Percentiles rank a stretch among this genome's conserved stretches.
Evolutionary conservation across 73 alveolate species (phyloP).

Genomic region (Paramecium sonneborni): DNA sequence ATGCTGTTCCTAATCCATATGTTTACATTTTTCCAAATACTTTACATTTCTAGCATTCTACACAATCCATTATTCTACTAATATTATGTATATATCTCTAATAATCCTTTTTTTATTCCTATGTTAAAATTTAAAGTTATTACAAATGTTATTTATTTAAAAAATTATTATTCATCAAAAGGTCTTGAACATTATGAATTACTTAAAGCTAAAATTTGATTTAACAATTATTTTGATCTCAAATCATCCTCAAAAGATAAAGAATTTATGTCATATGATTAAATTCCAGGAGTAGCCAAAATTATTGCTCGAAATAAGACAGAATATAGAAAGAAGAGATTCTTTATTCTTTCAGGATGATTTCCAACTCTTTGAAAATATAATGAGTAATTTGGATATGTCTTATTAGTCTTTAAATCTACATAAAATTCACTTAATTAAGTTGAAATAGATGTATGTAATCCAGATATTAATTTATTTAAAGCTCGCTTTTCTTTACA

Average conservation of each 20-base stretch:
- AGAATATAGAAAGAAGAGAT: constrained; percentile 83
- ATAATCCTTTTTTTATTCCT: constrained; percentile 66
- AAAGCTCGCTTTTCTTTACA: constrained; percentile 92
- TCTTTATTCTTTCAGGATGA: constrained; percentile 89
- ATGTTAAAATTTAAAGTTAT: neutral
- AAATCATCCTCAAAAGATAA: constrained; percentile 77
- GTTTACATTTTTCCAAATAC: constrained; percentile 92
- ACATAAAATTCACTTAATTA: constrained; percentile 82
- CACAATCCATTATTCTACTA: constrained; percentile 91
- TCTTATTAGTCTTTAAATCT: constrained; percentile 73
- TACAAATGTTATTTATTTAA: constrained; percentile 47
- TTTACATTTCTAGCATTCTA: constrained; percentile 92
- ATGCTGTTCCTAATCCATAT: constrained; percentile 92
- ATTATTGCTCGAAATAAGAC: constrained; percentile 85
- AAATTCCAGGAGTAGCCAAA: constrained; percentile 72
- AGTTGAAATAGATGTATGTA: constrained; percentile 83
- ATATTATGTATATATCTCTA: constrained; percentile 80
- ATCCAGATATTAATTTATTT: constrained; percentile 82
- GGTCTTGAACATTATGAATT: constrained; percentile 71
- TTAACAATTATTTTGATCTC: constrained; percentile 71
- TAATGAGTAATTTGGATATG: constrained; percentile 80
- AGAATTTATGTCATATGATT: constrained; percentile 78
- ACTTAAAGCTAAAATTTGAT: constrained; percentile 72
- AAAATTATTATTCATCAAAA: constrained; percentile 73
- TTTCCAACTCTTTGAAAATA: constrained; percentile 79